These are phyloP conservation scores for Candida tropicalis DNA, from an alignment of 1,139 yeast genomes.

Conservation along the genomic window DNA sequence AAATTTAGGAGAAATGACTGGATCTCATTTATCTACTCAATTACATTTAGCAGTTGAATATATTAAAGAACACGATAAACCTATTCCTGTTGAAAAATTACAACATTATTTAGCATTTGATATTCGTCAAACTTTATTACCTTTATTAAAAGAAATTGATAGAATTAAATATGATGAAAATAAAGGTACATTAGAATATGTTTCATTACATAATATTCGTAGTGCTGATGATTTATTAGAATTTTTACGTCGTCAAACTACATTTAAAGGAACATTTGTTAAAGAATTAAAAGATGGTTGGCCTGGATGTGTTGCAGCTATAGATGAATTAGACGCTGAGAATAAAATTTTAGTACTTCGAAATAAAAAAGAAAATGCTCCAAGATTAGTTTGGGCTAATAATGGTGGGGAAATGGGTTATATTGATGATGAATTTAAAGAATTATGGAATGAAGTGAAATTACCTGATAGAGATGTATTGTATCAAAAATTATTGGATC, in stretches of 20 bases:
- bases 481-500: slow-evolving; percentile 75
- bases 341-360: slow-evolving; percentile 80
- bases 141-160: slow-evolving; percentile 73
- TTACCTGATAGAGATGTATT: slow-evolving; percentile 78
- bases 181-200: slow-evolving; percentile 74
- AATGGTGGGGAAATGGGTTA: slow-evolving; percentile 71
- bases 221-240: slow-evolving; percentile 75
- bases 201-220: slow-evolving; percentile 85
- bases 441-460: slow-evolving; percentile 76
- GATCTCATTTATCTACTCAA: slow-evolving; percentile 77
- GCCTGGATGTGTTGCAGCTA: slow-evolving; percentile 85
- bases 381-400: slow-evolving; percentile 91
- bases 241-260: slow-evolving; percentile 76
- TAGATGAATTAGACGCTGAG: slow-evolving; percentile 74
- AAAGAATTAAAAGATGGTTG: slow-evolving; percentile 95
- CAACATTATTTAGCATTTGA: slow-evolving; percentile 59
- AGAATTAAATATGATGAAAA: slow-evolving; percentile 66
- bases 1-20: slow-evolving; percentile 34
- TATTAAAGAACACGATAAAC: slow-evolving; percentile 67
- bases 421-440: slow-evolving; percentile 81
- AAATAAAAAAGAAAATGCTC: slow-evolving; percentile 89
- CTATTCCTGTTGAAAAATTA: slow-evolving; percentile 64
- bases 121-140: slow-evolving; percentile 55
- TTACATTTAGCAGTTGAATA: slow-evolving; percentile 87
- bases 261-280: slow-evolving; percentile 86